These are phyloP conservation scores for Shiraia sp. DNA, from an alignment of 2,329 filamentous ascomycete species.

Conservation along the genomic window DNA sequence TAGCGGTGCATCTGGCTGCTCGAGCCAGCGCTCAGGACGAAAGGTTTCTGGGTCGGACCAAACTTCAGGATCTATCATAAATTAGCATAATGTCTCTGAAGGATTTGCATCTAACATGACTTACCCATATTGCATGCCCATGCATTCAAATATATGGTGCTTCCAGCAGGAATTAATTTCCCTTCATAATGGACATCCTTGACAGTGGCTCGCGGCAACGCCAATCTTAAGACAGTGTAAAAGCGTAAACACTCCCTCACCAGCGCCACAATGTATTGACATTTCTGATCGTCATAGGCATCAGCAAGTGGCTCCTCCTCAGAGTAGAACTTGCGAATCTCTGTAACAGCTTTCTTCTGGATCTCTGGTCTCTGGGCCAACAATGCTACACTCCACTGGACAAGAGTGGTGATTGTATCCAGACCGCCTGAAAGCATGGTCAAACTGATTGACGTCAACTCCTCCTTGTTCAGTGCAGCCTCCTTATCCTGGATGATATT, in stretches of 20 bases:
- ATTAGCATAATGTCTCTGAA: slow-evolving; percentile 3
- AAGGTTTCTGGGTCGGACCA: slow-evolving; percentile 64
- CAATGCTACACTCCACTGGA: slow-evolving; percentile 67
- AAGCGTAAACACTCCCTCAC: slow-evolving; percentile 65
- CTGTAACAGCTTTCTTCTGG: slow-evolving; percentile 62
- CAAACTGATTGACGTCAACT: slow-evolving; percentile 67
- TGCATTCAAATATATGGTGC: slow-evolving; percentile 67
- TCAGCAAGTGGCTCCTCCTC: slow-evolving; percentile 62
- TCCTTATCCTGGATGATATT: slow-evolving; percentile 69
- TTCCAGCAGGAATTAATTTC: slow-evolving; percentile 63
- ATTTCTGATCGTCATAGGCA: slow-evolving; percentile 65
- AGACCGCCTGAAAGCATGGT: slow-evolving; percentile 71
- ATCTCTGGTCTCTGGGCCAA: slow-evolving; percentile 64
- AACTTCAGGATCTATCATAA: slow-evolving; percentile 53
- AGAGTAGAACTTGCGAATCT: slow-evolving; percentile 60
- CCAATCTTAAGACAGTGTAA: slow-evolving; percentile 66
- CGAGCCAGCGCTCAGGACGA: slow-evolving; percentile 65
- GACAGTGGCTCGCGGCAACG: slow-evolving; percentile 64
- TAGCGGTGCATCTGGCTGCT: slow-evolving; percentile 65
- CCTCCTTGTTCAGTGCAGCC: slow-evolving; percentile 63
- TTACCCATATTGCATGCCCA: slow-evolving; percentile 72
- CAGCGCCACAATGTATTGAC: slow-evolving; percentile 65
- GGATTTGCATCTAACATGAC: slow-evolving; percentile 14
- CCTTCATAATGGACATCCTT: slow-evolving; percentile 63
- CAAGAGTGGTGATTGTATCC: slow-evolving; percentile 67